A percentile compares a stretch with the other conserved stretches of the same genome.
These are phyloP conservation scores for Curvularia eragrostidis DNA, from an alignment of 2,329 filamentous ascomycete species.

Conservation along the genomic window DNA sequence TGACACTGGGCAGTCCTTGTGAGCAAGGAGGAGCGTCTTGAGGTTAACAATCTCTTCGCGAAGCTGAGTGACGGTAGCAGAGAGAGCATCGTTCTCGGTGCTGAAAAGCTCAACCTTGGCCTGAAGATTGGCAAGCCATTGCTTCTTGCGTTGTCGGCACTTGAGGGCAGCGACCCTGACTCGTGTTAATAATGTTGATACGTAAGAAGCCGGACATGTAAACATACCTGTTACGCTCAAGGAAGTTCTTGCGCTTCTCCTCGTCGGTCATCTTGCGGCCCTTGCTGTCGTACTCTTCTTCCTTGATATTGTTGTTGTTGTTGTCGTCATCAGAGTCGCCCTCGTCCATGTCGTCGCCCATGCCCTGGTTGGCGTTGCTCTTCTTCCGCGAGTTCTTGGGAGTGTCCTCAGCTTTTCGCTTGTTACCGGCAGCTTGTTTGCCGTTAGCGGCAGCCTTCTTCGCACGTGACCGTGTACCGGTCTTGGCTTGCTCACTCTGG, in stretches of 20 bases:
- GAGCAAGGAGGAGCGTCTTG: slow-evolving; percentile 88
- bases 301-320: slow-evolving; percentile 50
- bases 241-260: slow-evolving; percentile 97
- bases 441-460: slow-evolving; percentile 47
- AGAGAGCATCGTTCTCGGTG: slow-evolving; percentile 87
- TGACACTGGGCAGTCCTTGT: slow-evolving; percentile 95
- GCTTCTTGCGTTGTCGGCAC: slow-evolving; percentile 97
- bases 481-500: slow-evolving; percentile 67
- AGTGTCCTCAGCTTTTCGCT: slow-evolving; percentile 80
- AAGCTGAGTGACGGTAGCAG: slow-evolving; percentile 80
- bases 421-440: slow-evolving; percentile 50
- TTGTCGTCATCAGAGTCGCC: slow-evolving; percentile 49
- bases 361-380: slow-evolving; percentile 62
- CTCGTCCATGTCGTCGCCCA: slow-evolving; percentile 59
- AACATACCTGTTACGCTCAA: slow-evolving; percentile 90
- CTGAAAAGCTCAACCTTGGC: slow-evolving; percentile 93
- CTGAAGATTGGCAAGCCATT: slow-evolving; percentile 95
- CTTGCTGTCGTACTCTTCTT: slow-evolving; percentile 55
- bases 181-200: slow-evolving; percentile 28
- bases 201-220: slow-evolving; percentile 16
- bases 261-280: slow-evolving; percentile 95
- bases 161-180: slow-evolving; percentile 90
- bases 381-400: slow-evolving; percentile 72
- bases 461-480: slow-evolving; percentile 54
- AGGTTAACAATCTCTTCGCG: slow-evolving; percentile 94